Evolutionary conservation across 73 alveolate genomes (phyloP).

Genomic region (Symbiodinium pilosum): DNA sequence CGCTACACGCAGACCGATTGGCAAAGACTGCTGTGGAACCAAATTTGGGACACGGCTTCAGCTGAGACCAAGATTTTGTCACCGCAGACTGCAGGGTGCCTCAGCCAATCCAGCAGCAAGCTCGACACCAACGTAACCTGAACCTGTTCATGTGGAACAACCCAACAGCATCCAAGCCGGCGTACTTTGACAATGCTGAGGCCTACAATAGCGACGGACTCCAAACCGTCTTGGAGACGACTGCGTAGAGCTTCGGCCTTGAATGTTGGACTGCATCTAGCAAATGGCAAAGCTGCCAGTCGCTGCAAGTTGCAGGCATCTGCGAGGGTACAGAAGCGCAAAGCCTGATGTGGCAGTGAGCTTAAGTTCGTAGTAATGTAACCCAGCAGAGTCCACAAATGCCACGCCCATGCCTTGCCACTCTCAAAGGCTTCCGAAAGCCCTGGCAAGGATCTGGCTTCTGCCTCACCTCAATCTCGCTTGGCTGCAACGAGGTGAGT

Average conservation of each 20-base stretch:
- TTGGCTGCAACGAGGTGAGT: too few species aligned
- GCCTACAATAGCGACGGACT: conserved; percentile 62
- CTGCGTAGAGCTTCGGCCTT: conserved; percentile 49
- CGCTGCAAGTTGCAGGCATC: conserved; percentile 3
- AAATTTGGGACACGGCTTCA: too few species aligned
- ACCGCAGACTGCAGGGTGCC: not conserved
- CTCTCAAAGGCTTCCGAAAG: conserved; percentile 31
- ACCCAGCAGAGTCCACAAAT: not conserved
- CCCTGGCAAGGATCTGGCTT: conserved; percentile 22
- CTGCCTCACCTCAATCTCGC: not conserved
- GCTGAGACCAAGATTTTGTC: too few species aligned
- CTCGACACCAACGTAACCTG: conserved; percentile 90
- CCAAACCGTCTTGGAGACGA: conserved; percentile 1
- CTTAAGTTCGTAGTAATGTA: not conserved
- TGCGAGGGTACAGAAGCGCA: conserved; percentile 34
- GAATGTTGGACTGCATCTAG: too few species aligned
- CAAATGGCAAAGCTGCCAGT: too few species aligned
- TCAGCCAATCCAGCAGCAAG: conserved; percentile 71
- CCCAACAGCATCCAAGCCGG: not conserved
- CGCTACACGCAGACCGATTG: too few species aligned
- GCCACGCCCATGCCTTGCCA: not conserved
- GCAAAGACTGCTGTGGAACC: too few species aligned
- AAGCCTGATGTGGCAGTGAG: conserved; percentile 3
- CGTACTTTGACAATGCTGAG: too few species aligned
- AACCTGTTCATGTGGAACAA: not conserved